Evolutionary conservation across 768 basidiomycete genomes (phyloP), one percentile per base, ranked within the genome.

Genomic region (Galerina sulciceps): DNA sequence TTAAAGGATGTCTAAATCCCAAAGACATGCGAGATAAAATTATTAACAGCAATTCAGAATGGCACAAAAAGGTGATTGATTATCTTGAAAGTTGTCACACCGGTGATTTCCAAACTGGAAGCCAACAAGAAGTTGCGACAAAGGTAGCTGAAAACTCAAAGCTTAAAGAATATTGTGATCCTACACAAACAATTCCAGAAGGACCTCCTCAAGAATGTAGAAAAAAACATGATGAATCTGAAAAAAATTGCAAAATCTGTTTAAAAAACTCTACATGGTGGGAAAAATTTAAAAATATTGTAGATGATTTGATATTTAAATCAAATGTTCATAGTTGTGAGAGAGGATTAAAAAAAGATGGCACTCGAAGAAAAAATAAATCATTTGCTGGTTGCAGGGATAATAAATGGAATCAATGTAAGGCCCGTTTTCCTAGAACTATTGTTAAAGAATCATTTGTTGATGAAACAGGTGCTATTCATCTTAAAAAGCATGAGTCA

Each of bases 291-390:
- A 48, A 56, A 20, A 22, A 53, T 11, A 64, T 57, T 15, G 65
- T 70, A 11, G 69, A 75, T 66, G 67, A 73, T 42, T 26, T 75
- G 10, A 6, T 75, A 3, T 48, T 51, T 2, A 49, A 55, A 53
- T 71, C 70, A n/a, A 73, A 76, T 61, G 50, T 73, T 1, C 73
- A 76, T 57, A 62, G 34, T n/a, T 73, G 72, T 57, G 37, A 41
- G 10, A 36, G 31, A 13, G 47, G 53, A 5, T 15, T 53, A 18
- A 66, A 60, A 34, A 58, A 69, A 56, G 53, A 64, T 56, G 61
- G 62, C 6, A 53, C 57, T 37, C 38, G 50, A 31, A 59, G 50
- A 20, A 58, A 59, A 48, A 63, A 51, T 37, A 17, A 20, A 15
- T 37, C 42, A 23, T 58, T 56, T 42, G 56, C 47, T 26, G 65